Percentiles rank a stretch among this genome's conserved stretches.
Evolutionary conservation across 371 early-diverging fungal genomes (phyloP).

Genomic region (Paraphysoderma sedebokerense): DNA sequence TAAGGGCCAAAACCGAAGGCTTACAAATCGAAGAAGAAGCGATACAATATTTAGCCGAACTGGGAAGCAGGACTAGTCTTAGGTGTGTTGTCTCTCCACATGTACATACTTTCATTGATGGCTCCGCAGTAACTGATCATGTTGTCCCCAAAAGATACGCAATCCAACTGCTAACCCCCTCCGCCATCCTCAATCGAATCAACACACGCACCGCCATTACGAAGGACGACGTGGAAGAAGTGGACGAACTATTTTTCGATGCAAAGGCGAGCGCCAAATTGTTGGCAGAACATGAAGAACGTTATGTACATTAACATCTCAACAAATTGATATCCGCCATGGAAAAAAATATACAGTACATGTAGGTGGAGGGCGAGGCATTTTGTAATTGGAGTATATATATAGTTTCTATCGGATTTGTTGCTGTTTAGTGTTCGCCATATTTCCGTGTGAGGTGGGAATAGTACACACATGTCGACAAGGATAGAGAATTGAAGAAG

Average conservation of each 20-base stretch:
- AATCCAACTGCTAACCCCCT: conserved; percentile 92
- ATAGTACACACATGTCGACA: too few relatives aligned
- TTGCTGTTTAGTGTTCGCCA: too few relatives aligned
- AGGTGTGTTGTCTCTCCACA: conserved; percentile 8
- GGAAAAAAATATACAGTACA: too few relatives aligned
- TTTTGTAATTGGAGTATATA: too few relatives aligned
- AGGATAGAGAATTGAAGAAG: too few relatives aligned
- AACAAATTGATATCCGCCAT: too few relatives aligned
- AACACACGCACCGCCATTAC: conserved; percentile 61
- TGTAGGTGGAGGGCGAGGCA: too few relatives aligned
- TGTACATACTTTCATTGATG: conserved; percentile 3
- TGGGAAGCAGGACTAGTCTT: conserved; percentile 65
- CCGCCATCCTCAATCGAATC: conserved; percentile 66
- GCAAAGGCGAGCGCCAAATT: conserved; percentile 69
- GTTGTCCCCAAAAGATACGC: conserved; percentile 47
- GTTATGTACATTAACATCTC: neutral
- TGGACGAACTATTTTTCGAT: conserved; percentile 70
- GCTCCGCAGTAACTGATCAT: neutral
- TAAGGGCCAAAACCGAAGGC: conserved; percentile 81
- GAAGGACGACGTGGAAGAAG: conserved; percentile 71
- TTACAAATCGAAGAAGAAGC: conserved; percentile 57
- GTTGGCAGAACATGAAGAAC: conserved; percentile 6
- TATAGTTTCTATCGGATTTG: too few relatives aligned
- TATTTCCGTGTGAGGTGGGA: too few relatives aligned
- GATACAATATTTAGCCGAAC: conserved; percentile 52